These are phyloP conservation scores for Aspergillus sp. DNA, from an alignment of 2,329 filamentous ascomycete species.

Conservation along the genomic window DNA sequence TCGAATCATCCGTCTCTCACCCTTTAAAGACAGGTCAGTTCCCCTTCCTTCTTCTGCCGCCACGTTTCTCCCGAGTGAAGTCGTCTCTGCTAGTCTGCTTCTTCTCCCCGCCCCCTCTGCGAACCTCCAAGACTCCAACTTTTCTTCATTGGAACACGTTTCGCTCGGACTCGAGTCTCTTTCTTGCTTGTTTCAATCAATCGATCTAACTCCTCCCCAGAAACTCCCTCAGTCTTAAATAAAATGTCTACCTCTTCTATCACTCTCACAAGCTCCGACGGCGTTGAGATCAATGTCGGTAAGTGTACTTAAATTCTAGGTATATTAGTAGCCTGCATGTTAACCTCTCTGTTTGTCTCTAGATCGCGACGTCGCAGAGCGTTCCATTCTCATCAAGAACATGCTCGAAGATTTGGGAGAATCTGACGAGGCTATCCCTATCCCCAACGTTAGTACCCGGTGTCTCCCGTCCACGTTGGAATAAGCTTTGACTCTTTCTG, in stretches of 20 bases:
- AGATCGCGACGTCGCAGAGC: constrained; percentile 81
- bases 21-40: no score
- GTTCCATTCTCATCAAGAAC: constrained; percentile 95
- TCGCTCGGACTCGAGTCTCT: no score
- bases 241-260: constrained; percentile 4
- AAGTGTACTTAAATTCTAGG: constrained; percentile 19
- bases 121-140: neutral
- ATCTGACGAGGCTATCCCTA: constrained; percentile 53
- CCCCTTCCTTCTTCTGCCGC: no score
- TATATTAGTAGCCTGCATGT: neutral
- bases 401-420: constrained; percentile 90
- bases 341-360: constrained; percentile 24
- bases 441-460: constrained; percentile 50
- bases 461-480: neutral
- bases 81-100: no score
- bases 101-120: neutral
- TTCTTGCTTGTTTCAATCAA: no score
- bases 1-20: neutral
- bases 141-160: neutral
- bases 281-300: constrained; percentile 43
- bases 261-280: constrained; percentile 11
- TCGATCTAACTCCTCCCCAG: neutral
- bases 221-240: neutral
- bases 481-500: neutral
- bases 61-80: no score